phyloP scores from a whole-genome alignment of 139 green algal genomes.

The Choricystis sp. region DNA sequence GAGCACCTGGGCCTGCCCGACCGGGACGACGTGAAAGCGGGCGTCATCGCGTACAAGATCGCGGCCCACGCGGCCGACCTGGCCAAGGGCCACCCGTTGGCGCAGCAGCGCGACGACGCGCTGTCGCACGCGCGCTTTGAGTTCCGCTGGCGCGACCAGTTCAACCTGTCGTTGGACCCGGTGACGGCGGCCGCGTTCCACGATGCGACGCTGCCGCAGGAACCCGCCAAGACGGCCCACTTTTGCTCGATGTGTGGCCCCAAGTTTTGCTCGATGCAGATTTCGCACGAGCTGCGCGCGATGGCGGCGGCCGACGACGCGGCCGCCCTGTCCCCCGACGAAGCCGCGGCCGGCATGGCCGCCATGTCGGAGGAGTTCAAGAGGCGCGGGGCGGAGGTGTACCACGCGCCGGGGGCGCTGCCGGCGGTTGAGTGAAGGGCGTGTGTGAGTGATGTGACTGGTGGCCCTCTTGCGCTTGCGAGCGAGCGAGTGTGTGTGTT shows the following conservation, averaged over 20 bases:
- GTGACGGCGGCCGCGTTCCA: constrained; percentile 66
- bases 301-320: constrained; percentile 12
- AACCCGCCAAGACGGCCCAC: constrained; percentile 42
- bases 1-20: constrained; percentile 92
- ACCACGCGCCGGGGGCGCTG: constrained; percentile 18
- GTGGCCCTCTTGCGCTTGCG: too few species aligned
- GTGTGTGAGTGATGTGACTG: too few species aligned
- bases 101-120: constrained; percentile 69
- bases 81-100: constrained; percentile 78
- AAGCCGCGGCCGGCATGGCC: constrained; percentile 41
- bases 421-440: background rate
- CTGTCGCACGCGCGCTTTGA: constrained; percentile 86
- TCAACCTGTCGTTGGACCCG: constrained; percentile 83
- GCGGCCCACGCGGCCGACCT: constrained; percentile 88
- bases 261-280: constrained; percentile 83
- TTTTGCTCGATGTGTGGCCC: constrained; percentile 81
- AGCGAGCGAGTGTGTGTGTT: background rate
- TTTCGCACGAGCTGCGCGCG: constrained; percentile 61
- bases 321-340: background rate
- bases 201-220: constrained; percentile 74
- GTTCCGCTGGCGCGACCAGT: constrained; percentile 95
- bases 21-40: constrained; percentile 71
- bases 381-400: constrained; percentile 49
- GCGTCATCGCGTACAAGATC: constrained; percentile 97
- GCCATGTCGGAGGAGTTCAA: constrained; percentile 72